These are phyloP conservation scores for Acmispon strigosus DNA, from an alignment of 306 rosid genomes.

Conservation along the genomic window DNA sequence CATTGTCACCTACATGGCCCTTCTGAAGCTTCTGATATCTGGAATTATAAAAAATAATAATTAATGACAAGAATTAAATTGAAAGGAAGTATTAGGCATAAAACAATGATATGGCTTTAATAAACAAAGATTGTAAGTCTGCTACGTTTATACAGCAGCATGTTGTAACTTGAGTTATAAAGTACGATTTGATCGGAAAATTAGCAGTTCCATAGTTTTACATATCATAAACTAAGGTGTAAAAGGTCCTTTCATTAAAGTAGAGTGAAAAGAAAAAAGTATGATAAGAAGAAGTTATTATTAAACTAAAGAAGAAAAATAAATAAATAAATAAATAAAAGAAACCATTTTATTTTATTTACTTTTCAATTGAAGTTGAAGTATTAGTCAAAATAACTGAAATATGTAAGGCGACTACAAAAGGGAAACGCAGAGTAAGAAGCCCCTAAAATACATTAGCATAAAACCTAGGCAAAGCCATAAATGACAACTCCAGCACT, in stretches of 20 bases:
- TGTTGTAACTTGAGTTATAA: not conserved
- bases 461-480: not conserved
- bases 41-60: not conserved
- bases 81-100: not conserved
- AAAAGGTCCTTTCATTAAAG: not conserved
- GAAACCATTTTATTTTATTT: not conserved
- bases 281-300: not conserved
- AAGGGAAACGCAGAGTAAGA: not conserved
- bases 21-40: slow-evolving; percentile 75
- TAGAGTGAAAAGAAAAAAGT: not conserved
- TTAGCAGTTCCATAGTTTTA: not conserved
- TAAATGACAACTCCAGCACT: not conserved
- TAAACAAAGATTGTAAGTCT: not conserved
- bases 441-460: not conserved
- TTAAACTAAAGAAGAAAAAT: not conserved
- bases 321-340: not conserved
- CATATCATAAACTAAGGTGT: not conserved
- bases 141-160: not conserved
- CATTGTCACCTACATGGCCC: slow-evolving; percentile 36
- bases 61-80: not conserved
- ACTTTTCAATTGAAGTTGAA: not conserved
- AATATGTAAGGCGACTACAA: not conserved
- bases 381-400: not conserved
- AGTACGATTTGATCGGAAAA: not conserved
- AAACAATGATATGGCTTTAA: not conserved